These are phyloP conservation scores for Sporopachydermia lactativora DNA, from an alignment of 805 yeast genomes.

Conservation along the genomic window DNA sequence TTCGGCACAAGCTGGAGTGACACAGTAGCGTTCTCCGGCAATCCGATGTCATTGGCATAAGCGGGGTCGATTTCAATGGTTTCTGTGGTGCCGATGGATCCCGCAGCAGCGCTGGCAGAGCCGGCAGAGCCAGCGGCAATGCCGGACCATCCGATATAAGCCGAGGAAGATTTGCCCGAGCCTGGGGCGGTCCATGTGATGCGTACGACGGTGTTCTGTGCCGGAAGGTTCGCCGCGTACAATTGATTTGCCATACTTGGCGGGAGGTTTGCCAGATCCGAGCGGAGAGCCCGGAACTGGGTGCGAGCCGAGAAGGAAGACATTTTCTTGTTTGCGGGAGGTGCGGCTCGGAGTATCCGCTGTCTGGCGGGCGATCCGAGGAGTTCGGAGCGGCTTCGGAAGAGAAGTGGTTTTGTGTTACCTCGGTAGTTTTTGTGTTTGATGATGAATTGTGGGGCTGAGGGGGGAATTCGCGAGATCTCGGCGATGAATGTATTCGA, in stretches of 20 bases:
- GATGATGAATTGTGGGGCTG: too few relatives aligned
- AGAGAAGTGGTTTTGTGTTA: too few relatives aligned
- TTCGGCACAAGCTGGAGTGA: slow-evolving; percentile 17
- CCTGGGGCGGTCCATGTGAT: slow-evolving; percentile 18
- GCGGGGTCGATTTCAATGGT: slow-evolving; percentile 52
- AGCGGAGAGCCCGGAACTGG: slow-evolving; percentile 23
- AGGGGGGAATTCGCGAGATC: too few relatives aligned
- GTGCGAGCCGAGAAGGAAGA: slow-evolving; percentile 20
- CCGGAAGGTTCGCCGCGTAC: slow-evolving; percentile 35
- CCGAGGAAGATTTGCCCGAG: slow-evolving; percentile 10
- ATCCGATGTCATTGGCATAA: slow-evolving; percentile 38
- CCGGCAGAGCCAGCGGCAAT: slow-evolving; percentile 22
- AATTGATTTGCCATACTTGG: slow-evolving; percentile 29
- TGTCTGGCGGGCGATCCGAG: not conserved
- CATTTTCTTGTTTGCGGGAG: slow-evolving; percentile 9
- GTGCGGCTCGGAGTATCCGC: not conserved
- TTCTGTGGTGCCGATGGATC: slow-evolving; percentile 12
- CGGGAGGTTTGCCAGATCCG: slow-evolving; percentile 44
- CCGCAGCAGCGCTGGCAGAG: slow-evolving; percentile 10
- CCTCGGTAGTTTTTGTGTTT: too few relatives aligned
- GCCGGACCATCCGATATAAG: slow-evolving; percentile 59
- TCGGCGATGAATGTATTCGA: too few relatives aligned
- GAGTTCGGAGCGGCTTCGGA: too few relatives aligned
- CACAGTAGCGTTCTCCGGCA: slow-evolving; percentile 24
- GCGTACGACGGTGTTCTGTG: slow-evolving; percentile 46